These are phyloP conservation scores for Colletotrichum sp. DNA, from an alignment of 2,329 filamentous ascomycete genomes.

Conservation along the genomic window DNA sequence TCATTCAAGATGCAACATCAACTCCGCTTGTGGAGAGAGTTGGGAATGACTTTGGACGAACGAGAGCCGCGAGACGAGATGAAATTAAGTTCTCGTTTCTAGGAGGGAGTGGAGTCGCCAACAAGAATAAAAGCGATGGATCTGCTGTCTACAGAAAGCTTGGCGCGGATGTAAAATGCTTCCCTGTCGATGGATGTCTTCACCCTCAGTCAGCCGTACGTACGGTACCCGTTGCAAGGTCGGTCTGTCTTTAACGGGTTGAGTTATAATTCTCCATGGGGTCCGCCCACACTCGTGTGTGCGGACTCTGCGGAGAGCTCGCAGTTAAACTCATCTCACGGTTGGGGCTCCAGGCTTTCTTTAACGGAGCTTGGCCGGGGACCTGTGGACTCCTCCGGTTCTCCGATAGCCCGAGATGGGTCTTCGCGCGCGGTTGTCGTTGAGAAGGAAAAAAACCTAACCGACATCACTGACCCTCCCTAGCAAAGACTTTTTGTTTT, in stretches of 20 bases:
- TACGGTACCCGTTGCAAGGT: not conserved
- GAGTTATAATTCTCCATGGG: not conserved
- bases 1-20: not conserved
- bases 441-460: not conserved
- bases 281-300: not conserved
- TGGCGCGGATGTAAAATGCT: conserved; percentile 10
- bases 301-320: not conserved
- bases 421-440: not conserved
- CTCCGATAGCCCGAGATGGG: not conserved
- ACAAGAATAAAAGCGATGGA: not conserved
- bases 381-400: not conserved
- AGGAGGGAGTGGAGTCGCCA: not conserved
- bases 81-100: conserved; percentile 5
- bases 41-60: not conserved
- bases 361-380: not conserved
- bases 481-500: not conserved
- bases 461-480: not conserved
- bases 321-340: not conserved
- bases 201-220: not conserved
- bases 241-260: not conserved
- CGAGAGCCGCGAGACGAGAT: not conserved
- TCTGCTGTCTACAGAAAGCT: not conserved
- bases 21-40: not conserved
- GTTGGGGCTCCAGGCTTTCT: not conserved
- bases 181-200: not conserved